Conservation (phyloP, 805 yeast genomes). For the Metschnikowia picachoensis region DNA sequence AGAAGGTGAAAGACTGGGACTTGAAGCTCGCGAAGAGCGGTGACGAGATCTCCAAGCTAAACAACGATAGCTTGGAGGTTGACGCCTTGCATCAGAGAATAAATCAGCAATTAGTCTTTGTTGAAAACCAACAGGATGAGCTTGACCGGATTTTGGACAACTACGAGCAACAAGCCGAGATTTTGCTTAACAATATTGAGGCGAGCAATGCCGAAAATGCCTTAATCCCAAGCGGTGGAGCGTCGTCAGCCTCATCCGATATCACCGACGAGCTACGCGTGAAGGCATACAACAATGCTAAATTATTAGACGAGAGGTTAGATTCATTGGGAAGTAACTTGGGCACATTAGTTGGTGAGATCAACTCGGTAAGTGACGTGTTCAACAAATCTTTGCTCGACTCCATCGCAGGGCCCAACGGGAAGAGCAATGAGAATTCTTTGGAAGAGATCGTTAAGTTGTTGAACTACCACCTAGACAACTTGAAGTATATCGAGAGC, state of each 20-base stretch:
- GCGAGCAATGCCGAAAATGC: constrained; percentile 18
- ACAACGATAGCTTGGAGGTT: constrained; percentile 73
- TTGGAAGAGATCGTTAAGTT: constrained; percentile 72
- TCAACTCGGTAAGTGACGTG: constrained; percentile 77
- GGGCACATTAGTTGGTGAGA: constrained; percentile 70
- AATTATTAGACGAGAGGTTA: constrained; percentile 74
- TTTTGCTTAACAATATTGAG: constrained; percentile 39
- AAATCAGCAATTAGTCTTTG: constrained; percentile 81
- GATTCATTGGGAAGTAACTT: constrained; percentile 75
- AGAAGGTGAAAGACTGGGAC: constrained; percentile 82
- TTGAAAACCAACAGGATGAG: constrained; percentile 90
- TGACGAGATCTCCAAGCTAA: constrained; percentile 73
- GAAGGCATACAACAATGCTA: constrained; percentile 85
- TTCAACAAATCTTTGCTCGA: constrained; percentile 58
- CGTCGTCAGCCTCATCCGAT: constrained; percentile 26
- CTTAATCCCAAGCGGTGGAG: constrained; percentile 9
- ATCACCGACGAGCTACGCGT: constrained; percentile 83
- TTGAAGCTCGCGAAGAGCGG: constrained; percentile 78
- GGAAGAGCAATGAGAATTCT: constrained; percentile 34
- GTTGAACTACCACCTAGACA: constrained; percentile 83
- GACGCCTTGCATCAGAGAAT: constrained; percentile 81
- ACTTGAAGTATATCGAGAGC: constrained; percentile 81
- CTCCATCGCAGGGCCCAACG: constrained; percentile 17
- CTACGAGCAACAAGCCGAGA: constrained; percentile 73
- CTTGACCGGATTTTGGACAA: constrained; percentile 75